These are phyloP conservation scores for Magnusiomyces suaveolens DNA, from an alignment of 1,139 yeast species.

Conservation along the genomic window DNA sequence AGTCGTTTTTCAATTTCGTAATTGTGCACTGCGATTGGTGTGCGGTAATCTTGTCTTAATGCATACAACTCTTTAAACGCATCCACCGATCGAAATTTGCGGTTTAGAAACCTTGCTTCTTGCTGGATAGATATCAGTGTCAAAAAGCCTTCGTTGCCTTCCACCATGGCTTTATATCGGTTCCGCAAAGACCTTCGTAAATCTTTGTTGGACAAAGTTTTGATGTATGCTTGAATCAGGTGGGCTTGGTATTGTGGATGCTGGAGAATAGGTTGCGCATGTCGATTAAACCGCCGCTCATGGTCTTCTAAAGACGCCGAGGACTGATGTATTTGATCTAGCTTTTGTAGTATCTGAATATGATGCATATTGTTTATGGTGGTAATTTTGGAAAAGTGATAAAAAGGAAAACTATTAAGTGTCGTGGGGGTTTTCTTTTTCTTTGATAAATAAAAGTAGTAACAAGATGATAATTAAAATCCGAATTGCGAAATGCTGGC, in stretches of 20 bases:
- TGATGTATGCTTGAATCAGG: slow-evolving; percentile 8
- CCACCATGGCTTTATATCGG: neutral
- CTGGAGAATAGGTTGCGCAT: slow-evolving; percentile 7
- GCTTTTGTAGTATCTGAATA: slow-evolving; percentile 3
- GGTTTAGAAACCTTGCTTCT: slow-evolving; percentile 6
- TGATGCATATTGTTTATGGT: slow-evolving; percentile 8
- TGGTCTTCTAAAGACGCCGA: slow-evolving; percentile 2
- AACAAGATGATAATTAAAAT: no score
- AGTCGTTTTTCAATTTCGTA: slow-evolving; percentile 7
- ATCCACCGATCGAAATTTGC: slow-evolving; percentile 8
- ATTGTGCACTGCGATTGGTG: slow-evolving; percentile 5
- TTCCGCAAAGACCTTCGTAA: slow-evolving; percentile 4
- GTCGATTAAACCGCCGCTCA: slow-evolving; percentile 8
- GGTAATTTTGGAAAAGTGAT: neutral
- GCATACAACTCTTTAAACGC: slow-evolving; percentile 9
- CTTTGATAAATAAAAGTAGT: no score
- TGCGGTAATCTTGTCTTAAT: slow-evolving; percentile 3
- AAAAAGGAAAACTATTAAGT: no score
- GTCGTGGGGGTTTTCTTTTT: no score
- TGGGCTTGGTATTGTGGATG: slow-evolving; percentile 8
- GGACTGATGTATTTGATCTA: slow-evolving; percentile 6
- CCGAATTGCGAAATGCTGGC: no score
- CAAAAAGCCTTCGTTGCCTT: slow-evolving; percentile 1
- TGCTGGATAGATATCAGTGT: slow-evolving; percentile 7
- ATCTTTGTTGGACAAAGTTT: slow-evolving; percentile 2